Percentiles rank a stretch among this genome's conserved stretches.
Conservation (phyloP, 306 rosid species). For the Trichosanthes truncata region DNA sequence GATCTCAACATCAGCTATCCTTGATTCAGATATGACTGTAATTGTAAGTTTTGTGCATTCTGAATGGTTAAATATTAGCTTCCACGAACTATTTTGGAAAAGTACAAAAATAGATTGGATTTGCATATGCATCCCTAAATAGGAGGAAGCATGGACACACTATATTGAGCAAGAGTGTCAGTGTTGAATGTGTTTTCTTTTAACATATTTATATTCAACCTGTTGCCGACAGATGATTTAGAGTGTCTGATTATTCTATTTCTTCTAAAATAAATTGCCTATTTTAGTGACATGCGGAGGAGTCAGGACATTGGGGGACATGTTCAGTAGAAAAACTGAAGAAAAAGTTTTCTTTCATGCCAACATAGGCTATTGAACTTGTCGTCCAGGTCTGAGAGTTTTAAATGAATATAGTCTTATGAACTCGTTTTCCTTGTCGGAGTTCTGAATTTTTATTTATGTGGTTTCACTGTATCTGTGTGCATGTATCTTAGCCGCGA, state of each 20-base stretch:
- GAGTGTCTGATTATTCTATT: background rate
- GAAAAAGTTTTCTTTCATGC: background rate
- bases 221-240: background rate
- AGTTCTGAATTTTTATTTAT: background rate
- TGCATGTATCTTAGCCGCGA: background rate
- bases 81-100: background rate
- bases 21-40: constrained; percentile 44
- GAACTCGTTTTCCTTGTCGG: background rate
- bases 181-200: background rate
- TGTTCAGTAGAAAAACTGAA: background rate
- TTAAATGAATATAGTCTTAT: background rate
- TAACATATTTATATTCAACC: background rate
- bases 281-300: background rate
- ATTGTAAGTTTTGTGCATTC: constrained; percentile 46
- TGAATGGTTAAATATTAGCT: background rate
- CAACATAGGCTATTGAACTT: background rate
- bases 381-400: background rate
- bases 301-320: background rate
- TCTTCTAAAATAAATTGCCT: background rate
- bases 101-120: background rate
- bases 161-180: background rate
- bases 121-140: background rate
- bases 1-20: constrained; percentile 24
- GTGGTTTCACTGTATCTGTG: background rate
- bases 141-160: background rate